Evolutionary conservation across 176 grass and related monocot genomes (phyloP).

Genomic region (Oropetium thomaeum): DNA sequence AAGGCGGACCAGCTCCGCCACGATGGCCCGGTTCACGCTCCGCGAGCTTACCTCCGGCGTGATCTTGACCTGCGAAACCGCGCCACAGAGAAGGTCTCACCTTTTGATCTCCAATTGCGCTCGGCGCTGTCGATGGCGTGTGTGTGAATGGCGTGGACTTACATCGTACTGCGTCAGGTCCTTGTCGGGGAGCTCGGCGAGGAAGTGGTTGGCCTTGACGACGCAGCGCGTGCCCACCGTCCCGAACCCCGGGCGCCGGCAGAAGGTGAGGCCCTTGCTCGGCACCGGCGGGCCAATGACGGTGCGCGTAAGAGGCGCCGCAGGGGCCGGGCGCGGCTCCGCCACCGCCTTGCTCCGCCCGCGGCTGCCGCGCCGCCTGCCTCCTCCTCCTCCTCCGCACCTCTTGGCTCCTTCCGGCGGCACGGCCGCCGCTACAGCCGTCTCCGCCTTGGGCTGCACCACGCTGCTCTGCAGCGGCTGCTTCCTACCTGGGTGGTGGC

Average conservation of each 20-base stretch:
- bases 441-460: constrained; percentile 66
- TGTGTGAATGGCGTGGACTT: constrained; percentile 3
- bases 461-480: constrained; percentile 85
- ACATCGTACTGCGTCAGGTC: constrained; percentile 96
- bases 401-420: constrained; percentile 52
- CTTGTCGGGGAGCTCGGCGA: constrained; percentile 77
- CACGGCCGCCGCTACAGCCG: neutral
- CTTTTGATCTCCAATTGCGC: constrained; percentile 28
- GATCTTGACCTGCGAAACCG: constrained; percentile 68
- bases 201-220: constrained; percentile 96
- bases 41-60: constrained; percentile 82
- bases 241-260: constrained; percentile 83
- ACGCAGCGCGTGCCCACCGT: constrained; percentile 71
- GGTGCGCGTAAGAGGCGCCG: neutral
- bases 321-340: constrained; percentile 10
- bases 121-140: neutral
- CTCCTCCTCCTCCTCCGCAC: constrained; percentile 2
- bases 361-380: constrained; percentile 51
- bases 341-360: constrained; percentile 31
- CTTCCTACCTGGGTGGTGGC: constrained; percentile 42
- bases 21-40: constrained; percentile 74
- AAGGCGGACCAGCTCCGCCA: constrained; percentile 76
- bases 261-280: constrained; percentile 70
- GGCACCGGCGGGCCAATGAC: constrained; percentile 51
- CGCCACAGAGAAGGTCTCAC: constrained; percentile 9